These are phyloP conservation scores for Patellifolia procumbens DNA, from an alignment of 179 eudicot species.

Conservation along the genomic window DNA sequence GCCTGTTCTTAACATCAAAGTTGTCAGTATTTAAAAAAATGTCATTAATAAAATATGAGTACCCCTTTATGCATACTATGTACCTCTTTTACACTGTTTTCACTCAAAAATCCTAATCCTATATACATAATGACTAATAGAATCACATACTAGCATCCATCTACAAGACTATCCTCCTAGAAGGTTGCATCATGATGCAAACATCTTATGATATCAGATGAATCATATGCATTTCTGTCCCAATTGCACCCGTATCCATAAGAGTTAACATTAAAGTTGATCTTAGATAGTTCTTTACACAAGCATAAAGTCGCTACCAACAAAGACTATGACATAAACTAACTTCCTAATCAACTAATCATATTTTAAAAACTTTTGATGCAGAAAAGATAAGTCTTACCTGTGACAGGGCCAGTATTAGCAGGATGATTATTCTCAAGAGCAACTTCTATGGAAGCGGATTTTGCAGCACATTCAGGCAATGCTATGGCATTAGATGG, in stretches of 20 bases:
- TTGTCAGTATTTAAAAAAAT: no score
- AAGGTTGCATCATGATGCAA: background rate
- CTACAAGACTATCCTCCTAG: background rate
- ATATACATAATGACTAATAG: no score
- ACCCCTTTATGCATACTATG: no score
- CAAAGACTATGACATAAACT: background rate
- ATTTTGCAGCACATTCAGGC: constrained; percentile 44
- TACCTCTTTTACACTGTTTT: no score
- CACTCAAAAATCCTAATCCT: no score
- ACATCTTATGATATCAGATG: background rate
- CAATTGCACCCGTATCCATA: background rate
- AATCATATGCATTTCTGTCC: background rate
- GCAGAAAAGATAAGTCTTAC: constrained; percentile 36
- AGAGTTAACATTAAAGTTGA: background rate
- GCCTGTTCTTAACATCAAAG: no score
- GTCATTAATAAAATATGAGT: no score
- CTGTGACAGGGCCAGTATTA: constrained; percentile 40
- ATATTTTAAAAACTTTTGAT: background rate
- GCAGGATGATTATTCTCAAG: constrained; percentile 28
- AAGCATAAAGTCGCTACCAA: background rate
- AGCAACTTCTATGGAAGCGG: constrained; percentile 40
- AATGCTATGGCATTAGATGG: constrained; percentile 63
- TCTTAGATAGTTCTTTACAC: constrained; percentile 5
- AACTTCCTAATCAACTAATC: background rate
- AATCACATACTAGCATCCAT: constrained; percentile 10